Evolutionary conservation across 441 rosid genomes (phyloP).

Genomic region (Monsonia emarginata): DNA sequence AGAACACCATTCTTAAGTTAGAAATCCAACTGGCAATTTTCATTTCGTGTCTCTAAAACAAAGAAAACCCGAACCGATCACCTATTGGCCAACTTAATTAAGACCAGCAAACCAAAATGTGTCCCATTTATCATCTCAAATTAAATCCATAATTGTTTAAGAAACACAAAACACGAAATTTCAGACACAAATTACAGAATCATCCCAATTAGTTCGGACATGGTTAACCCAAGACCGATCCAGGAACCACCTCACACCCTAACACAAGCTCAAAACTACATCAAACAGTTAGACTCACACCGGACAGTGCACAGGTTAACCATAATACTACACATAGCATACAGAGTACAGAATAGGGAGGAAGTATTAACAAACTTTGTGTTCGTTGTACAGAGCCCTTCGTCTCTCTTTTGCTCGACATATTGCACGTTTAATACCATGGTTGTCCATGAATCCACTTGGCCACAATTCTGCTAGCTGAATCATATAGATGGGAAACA

Average conservation of each 20-base stretch:
- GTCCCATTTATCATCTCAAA: not conserved
- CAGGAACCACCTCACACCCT: not conserved
- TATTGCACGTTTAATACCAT: constrained; percentile 84
- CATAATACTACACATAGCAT: not conserved
- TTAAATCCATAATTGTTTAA: not conserved
- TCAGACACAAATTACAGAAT: not conserved
- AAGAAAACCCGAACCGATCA: too few species aligned
- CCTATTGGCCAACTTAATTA: not conserved
- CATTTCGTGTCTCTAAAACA: too few species aligned
- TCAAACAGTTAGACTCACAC: not conserved
- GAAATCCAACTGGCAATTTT: too few species aligned
- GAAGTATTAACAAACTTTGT: constrained; percentile 28
- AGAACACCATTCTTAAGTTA: too few species aligned
- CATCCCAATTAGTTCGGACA: not conserved
- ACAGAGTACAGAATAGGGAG: not conserved
- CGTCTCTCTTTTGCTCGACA: constrained; percentile 74
- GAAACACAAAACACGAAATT: not conserved
- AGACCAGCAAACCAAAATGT: not conserved
- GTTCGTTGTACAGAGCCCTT: constrained; percentile 35
- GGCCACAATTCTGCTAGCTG: constrained; percentile 95
- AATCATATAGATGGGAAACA: constrained; percentile 16
- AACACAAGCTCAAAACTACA: not conserved
- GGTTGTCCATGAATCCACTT: constrained; percentile 73
- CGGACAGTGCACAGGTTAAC: not conserved
- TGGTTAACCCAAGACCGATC: not conserved